Base-by-base conservation (phyloP, 2,329 filamentous ascomycete genomes). In the Shiraia sp. region DNA sequence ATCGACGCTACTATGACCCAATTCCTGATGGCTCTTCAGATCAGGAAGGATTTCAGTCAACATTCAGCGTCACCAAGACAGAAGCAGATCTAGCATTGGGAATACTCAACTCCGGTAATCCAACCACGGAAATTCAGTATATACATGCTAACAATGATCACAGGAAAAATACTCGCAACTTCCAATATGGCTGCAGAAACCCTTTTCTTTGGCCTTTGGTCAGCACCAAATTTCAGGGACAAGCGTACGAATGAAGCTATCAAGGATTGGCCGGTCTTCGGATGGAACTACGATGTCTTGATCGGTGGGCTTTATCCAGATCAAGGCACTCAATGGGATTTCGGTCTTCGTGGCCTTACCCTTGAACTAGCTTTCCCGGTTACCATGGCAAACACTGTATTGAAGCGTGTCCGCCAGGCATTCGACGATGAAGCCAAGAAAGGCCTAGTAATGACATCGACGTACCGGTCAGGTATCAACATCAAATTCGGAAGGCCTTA, bases 211-310 rank as follows among this genome's bases (percentile, higher is more conserved):
- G 60, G 60, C 3, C 57, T 72, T 5, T 79, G 76, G 76, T 68
- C 70, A n/a, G 65, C 68, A 36, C 76, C 76, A 40, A 79, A 79
- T 63, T 79, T 79, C 63, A 75, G 66, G 44, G 75, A 79, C 42
- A 79, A 78, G 66, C 68, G 63, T 10, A 78, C 73, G 22, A 66
- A 75, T 58, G 40, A 66, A 37, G 47, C 63, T n/a, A 72, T 79
- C 40, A 54, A 53, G 0, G 47, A 65, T 3, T 79, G 75, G 75
- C 76, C 76, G 12, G 76, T 79, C 17, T 77, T 77, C 48, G 76
- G 76, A 9, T 78, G 72, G 69, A 77, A 78, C 63, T 77, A 79
- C 53, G 76, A 79, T 53, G 75, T 79, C 8, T 65, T 79, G 10
- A 79, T 79, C 43, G 76, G 76, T 12, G 76, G 76, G 0, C 57